phyloP scores from a whole-genome alignment of 78 protist genomes.

The Blattamonas nauphoetae region DNA sequence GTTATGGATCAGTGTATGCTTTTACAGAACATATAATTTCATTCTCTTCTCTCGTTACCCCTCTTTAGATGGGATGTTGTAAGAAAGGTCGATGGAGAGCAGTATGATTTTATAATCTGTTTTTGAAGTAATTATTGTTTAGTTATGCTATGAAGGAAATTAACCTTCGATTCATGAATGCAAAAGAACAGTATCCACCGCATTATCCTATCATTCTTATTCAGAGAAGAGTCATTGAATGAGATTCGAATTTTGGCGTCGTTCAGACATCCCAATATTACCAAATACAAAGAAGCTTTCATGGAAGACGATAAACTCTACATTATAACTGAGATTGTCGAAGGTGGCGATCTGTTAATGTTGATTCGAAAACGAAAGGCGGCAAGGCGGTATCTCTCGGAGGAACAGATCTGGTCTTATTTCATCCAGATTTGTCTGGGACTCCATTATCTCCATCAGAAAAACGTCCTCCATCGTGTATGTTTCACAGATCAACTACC shows the following conservation, averaged over 20 bases:
- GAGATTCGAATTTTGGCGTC: slow-evolving; percentile 46
- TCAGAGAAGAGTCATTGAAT: slow-evolving; percentile 32
- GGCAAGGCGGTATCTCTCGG: slow-evolving; percentile 1
- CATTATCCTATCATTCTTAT: not conserved
- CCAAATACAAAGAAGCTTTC: slow-evolving; percentile 34
- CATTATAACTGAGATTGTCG: slow-evolving; percentile 37
- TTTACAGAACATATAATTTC: not conserved
- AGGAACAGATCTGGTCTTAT: slow-evolving; percentile 39
- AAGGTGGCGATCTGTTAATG: slow-evolving; percentile 19
- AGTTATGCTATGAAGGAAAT: slow-evolving; percentile 57
- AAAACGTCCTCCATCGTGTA: slow-evolving; percentile 28
- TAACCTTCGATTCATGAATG: slow-evolving; percentile 31
- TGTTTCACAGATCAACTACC: too few relatives aligned
- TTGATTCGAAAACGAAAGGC: too few relatives aligned
- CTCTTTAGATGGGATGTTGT: not conserved
- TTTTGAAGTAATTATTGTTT: not conserved
- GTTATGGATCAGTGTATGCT: slow-evolving; percentile 33
- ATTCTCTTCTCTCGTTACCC: not conserved
- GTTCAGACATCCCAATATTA: slow-evolving; percentile 24
- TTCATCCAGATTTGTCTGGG: slow-evolving; percentile 51
- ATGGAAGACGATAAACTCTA: slow-evolving; percentile 23
- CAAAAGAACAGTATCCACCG: not conserved
- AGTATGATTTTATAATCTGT: not conserved
- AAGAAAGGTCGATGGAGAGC: slow-evolving; percentile 7
- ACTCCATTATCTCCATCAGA: slow-evolving; percentile 27